Conservation (phyloP, 108 stramenopile genomes). For the Nannochloropsis oceanica region DNA sequence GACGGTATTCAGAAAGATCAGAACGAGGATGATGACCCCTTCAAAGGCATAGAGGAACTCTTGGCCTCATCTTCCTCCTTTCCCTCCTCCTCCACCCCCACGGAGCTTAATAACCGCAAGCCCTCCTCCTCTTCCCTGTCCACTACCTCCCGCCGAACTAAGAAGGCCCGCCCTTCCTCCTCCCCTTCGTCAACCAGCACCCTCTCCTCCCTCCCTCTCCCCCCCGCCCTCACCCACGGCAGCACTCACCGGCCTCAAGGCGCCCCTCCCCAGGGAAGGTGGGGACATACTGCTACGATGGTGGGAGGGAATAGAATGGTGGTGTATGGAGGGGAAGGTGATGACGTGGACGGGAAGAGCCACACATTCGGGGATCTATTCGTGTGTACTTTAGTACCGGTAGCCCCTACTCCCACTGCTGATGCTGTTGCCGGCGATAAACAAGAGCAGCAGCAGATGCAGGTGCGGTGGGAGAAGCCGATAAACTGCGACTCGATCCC, state of each 20-base stretch:
- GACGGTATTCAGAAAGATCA: too few species aligned
- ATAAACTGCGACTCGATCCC: slow-evolving; percentile 26
- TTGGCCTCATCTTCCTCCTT: too few species aligned
- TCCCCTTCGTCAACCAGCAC: neutral
- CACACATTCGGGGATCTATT: neutral
- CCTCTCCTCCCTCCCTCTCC: neutral
- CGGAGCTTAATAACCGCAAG: neutral
- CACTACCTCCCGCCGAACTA: neutral
- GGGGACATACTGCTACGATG: slow-evolving; percentile 28
- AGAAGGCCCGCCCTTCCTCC: neutral
- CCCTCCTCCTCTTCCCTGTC: neutral
- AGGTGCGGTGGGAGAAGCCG: slow-evolving; percentile 14
- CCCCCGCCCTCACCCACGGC: neutral
- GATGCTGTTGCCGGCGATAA: neutral
- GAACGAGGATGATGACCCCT: too few species aligned
- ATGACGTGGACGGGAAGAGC: slow-evolving; percentile 1
- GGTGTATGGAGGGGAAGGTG: slow-evolving; percentile 24
- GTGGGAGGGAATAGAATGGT: slow-evolving; percentile 6
- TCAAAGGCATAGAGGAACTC: too few species aligned
- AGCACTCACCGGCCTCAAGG: neutral
- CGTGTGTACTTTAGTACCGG: neutral
- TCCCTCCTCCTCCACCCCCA: neutral
- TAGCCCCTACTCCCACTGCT: neutral
- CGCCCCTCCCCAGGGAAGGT: slow-evolving; percentile 8
- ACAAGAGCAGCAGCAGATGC: neutral